Conservation (phyloP, 2,329 filamentous ascomycete genomes). For the Pyrenophora seminiperda region DNA sequence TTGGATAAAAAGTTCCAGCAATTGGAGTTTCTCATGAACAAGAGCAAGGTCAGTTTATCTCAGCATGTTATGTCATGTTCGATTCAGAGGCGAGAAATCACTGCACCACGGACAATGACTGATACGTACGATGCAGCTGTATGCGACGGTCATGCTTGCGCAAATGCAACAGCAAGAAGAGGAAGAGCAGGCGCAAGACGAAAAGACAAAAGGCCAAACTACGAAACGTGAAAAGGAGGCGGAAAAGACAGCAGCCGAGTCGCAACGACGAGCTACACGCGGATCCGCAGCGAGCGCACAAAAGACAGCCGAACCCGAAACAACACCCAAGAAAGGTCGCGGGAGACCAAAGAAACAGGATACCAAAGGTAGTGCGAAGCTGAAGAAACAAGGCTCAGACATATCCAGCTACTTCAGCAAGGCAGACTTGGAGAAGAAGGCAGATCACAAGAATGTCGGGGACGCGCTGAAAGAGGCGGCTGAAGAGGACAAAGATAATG, state of each 20-base stretch:
- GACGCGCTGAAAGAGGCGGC: conserved; percentile 64
- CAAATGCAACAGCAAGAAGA: conserved; percentile 60
- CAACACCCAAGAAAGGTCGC: conserved; percentile 31
- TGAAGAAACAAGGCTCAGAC: conserved; percentile 49
- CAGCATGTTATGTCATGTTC: too few species aligned
- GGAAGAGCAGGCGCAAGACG: conserved; percentile 52
- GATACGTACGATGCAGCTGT: conserved; percentile 41
- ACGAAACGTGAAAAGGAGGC: conserved; percentile 55
- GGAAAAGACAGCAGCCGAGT: conserved; percentile 53
- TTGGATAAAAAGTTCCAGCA: conserved; percentile 59
- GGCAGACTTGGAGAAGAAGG: conserved; percentile 60
- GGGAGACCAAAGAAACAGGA: conserved; percentile 49
- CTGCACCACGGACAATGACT: neutral
- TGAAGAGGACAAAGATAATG: conserved; percentile 61
- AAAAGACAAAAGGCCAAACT: conserved; percentile 52
- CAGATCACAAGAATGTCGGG: conserved; percentile 59
- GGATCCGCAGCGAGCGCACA: conserved; percentile 30
- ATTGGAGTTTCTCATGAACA: conserved; percentile 58
- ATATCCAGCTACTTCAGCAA: conserved; percentile 68
- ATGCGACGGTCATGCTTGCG: conserved; percentile 58
- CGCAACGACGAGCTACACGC: conserved; percentile 55
- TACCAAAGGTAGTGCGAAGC: conserved; percentile 42
- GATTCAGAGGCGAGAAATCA: too few species aligned
- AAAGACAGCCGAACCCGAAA: conserved; percentile 27
- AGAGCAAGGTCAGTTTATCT: conserved; percentile 51